Evolutionary conservation across 805 yeast genomes (phyloP).

Genomic region (Ogataea nitratoaversa): DNA sequence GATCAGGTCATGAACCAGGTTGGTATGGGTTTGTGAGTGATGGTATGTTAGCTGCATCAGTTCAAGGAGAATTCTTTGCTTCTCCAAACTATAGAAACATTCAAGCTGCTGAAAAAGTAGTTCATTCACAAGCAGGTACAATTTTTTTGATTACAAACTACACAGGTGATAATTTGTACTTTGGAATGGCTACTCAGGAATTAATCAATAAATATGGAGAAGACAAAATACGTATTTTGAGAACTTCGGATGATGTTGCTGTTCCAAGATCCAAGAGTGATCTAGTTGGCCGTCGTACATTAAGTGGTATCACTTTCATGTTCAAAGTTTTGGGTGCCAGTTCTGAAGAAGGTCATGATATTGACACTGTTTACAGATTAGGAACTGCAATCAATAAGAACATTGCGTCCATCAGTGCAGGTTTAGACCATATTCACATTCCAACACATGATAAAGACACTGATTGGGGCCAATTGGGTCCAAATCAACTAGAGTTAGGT

Average conservation of each 20-base stretch:
- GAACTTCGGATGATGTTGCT: slow-evolving; percentile 34
- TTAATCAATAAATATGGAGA: slow-evolving; percentile 30
- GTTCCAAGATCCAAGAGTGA: slow-evolving; percentile 28
- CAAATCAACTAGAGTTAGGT: slow-evolving; percentile 32
- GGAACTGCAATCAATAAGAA: slow-evolving; percentile 26
- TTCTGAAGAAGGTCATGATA: slow-evolving; percentile 21
- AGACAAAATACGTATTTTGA: slow-evolving; percentile 28
- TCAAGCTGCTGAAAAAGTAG: slow-evolving; percentile 34
- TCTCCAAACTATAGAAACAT: slow-evolving; percentile 36
- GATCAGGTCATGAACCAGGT: slow-evolving; percentile 43
- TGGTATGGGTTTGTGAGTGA: slow-evolving; percentile 37
- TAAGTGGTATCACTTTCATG: slow-evolving; percentile 32
- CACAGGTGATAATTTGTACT: slow-evolving; percentile 37
- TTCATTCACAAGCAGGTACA: slow-evolving; percentile 33
- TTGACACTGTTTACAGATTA: slow-evolving; percentile 27
- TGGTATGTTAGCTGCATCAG: slow-evolving; percentile 37
- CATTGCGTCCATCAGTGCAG: slow-evolving; percentile 34
- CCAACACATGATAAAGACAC: slow-evolving; percentile 29
- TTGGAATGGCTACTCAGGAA: slow-evolving; percentile 38
- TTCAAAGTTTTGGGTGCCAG: slow-evolving; percentile 33
- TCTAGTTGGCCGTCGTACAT: slow-evolving; percentile 36
- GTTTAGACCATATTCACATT: slow-evolving; percentile 35
- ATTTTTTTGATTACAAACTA: slow-evolving; percentile 35
- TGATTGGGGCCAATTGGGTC: slow-evolving; percentile 25
- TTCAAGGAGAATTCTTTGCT: slow-evolving; percentile 41